phyloP scores from a whole-genome alignment of 2,329 filamentous ascomycete genomes.

The Fusarium dimerum region DNA sequence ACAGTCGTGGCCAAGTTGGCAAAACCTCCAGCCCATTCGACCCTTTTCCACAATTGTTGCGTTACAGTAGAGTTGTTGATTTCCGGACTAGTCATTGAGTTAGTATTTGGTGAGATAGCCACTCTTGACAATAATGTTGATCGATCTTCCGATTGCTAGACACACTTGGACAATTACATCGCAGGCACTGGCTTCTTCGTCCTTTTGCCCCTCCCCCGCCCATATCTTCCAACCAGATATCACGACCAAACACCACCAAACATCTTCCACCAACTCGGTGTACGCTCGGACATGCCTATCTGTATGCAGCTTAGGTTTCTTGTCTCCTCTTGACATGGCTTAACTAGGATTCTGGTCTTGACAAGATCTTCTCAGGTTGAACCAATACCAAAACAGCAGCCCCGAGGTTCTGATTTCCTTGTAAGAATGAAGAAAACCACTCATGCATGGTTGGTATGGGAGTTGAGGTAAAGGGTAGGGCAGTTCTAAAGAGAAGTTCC shows the following conservation, averaged over 20 bases:
- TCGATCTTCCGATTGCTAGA: neutral
- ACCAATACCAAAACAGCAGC: neutral
- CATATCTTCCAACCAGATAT: slow-evolving; percentile 11
- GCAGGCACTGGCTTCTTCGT: neutral
- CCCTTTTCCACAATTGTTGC: too few relatives aligned
- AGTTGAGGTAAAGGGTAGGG: neutral
- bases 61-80: too few relatives aligned
- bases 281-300: slow-evolving; percentile 7
- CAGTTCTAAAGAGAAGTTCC: neutral
- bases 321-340: slow-evolving; percentile 2
- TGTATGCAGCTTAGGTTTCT: slow-evolving; percentile 15
- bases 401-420: neutral
- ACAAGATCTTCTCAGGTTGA: neutral
- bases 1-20: too few relatives aligned
- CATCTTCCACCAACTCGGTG: slow-evolving; percentile 11
- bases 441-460: neutral
- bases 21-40: too few relatives aligned
- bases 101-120: neutral
- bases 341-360: neutral
- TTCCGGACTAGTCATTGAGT: too few relatives aligned
- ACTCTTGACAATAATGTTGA: neutral
- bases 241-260: slow-evolving; percentile 20
- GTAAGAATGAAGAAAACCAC: neutral
- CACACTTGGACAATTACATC: neutral
- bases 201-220: slow-evolving; percentile 22